Base-by-base conservation (phyloP, 129 eudicot species). In the Artemisia tridentata region DNA sequence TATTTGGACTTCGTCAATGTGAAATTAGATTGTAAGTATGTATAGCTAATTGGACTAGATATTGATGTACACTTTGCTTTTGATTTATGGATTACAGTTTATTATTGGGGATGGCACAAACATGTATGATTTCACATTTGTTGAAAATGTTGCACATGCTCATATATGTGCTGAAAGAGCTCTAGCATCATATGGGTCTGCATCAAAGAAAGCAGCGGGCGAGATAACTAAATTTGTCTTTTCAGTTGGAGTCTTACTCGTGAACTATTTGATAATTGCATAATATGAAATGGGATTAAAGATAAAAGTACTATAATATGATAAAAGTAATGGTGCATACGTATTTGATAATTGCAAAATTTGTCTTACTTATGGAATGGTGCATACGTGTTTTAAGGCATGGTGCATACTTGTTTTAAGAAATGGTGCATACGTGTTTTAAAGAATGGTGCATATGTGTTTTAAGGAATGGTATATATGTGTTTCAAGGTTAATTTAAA, bases 131-230 rank as follows among this genome's bases (percentile, higher is more conserved):
- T 89, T 87, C 79, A 93, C 98, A 16, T 93, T 85, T 60, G 96
- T 93, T 78, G 98, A 89, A 79, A 93, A 93, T 77, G 98, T 89
- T 76, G 98, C 96, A 80, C 98, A 89, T 87, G 98, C 96, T 74
- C 98, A 93, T 74, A 82, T 93, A 71, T 93, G 98, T 82, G 98
- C 98, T 67, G 98, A 93, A 76, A 89, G 98, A 87, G 98, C 98
- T 51, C 71, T 93, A 51, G 96, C 98, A 43, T 93, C 98, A 76
- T 84, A 77, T 49, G 95, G 87, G 52, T 27, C 83, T 68, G 95
- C 86, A 71, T 85, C 96, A 64, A 86, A 87, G 60, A 87, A 74
- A 84, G 96, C 98, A 75, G 81, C 96, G 50, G 96, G 98, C 55
- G 81, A 93, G 96, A 96, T 89, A 79, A 55, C 65, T 20, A 59